Evolutionary conservation across 163 green algal species (phyloP).

Genomic region (Scenedesmus sp.): DNA sequence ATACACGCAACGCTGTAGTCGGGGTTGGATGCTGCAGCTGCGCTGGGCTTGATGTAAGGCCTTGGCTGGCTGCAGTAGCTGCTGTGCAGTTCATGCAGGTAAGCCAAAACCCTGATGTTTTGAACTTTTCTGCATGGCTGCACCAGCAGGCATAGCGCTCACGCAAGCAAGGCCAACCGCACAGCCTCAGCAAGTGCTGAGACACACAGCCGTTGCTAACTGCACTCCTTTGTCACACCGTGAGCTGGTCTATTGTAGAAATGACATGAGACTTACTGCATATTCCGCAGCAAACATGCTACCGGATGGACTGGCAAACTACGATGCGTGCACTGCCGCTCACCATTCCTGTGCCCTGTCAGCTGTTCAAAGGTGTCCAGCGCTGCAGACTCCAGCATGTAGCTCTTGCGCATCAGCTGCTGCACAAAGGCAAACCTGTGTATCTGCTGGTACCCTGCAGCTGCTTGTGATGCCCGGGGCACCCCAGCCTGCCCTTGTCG

Average conservation of each 20-base stretch:
- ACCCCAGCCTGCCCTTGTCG: background rate
- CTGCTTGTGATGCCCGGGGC: background rate
- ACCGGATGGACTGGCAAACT: background rate
- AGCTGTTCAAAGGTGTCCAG: conserved; percentile 43
- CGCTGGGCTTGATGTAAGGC: too few species aligned
- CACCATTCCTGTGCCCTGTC: conserved; percentile 33
- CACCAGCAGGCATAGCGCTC: too few species aligned
- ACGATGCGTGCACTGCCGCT: background rate
- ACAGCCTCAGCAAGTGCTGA: too few species aligned
- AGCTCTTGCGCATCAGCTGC: conserved; percentile 38
- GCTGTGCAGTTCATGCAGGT: too few species aligned
- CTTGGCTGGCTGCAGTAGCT: too few species aligned
- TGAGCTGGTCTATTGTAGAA: background rate
- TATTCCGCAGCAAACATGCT: background rate
- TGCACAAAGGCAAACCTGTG: conserved; percentile 49
- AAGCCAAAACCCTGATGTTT: too few species aligned
- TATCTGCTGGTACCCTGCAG: conserved; percentile 11
- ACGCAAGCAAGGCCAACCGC: too few species aligned
- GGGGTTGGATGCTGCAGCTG: too few species aligned
- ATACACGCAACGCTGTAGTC: too few species aligned
- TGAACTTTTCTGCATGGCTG: too few species aligned
- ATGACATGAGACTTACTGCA: background rate
- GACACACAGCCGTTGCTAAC: too few species aligned
- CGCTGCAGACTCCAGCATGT: conserved; percentile 22
- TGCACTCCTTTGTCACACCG: too few species aligned